These are phyloP conservation scores for Suillus sp. DNA, from an alignment of 768 basidiomycete genomes.

Conservation along the genomic window DNA sequence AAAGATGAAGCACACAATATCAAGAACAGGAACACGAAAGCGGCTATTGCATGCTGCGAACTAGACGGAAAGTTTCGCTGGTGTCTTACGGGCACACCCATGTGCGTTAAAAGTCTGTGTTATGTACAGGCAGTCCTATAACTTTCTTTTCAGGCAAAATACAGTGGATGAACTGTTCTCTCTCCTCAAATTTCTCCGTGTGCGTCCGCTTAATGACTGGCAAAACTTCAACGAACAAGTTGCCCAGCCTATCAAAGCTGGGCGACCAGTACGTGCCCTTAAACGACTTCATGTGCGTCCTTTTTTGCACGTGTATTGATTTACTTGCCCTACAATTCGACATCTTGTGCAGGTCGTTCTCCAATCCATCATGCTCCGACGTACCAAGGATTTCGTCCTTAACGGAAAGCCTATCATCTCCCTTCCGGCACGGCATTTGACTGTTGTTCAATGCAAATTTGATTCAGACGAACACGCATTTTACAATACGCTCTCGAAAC, in stretches of 20 bases:
- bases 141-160: conserved; percentile 65
- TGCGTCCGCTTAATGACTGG: conserved; percentile 82
- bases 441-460: conserved; percentile 77
- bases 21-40: conserved; percentile 82
- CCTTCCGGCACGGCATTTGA: conserved; percentile 73
- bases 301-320: neutral
- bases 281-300: conserved; percentile 73
- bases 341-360: conserved; percentile 61
- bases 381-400: conserved; percentile 70
- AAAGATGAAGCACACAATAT: conserved; percentile 95
- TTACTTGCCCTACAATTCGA: neutral
- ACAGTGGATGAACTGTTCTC: conserved; percentile 88
- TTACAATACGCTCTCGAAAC: conserved; percentile 69
- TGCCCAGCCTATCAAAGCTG: conserved; percentile 75
- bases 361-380: conserved; percentile 85
- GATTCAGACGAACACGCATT: conserved; percentile 76
- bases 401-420: conserved; percentile 84
- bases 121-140: conserved; percentile 32
- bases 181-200: conserved; percentile 83
- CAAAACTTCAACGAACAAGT: conserved; percentile 78
- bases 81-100: conserved; percentile 86
- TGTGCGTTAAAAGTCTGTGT: conserved; percentile 41
- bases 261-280: conserved; percentile 66
- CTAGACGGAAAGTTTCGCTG: conserved; percentile 81
- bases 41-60: conserved; percentile 75